Conservation (phyloP, 495 filamentous ascomycete genomes). For the Lasiosphaeris hirsuta region DNA sequence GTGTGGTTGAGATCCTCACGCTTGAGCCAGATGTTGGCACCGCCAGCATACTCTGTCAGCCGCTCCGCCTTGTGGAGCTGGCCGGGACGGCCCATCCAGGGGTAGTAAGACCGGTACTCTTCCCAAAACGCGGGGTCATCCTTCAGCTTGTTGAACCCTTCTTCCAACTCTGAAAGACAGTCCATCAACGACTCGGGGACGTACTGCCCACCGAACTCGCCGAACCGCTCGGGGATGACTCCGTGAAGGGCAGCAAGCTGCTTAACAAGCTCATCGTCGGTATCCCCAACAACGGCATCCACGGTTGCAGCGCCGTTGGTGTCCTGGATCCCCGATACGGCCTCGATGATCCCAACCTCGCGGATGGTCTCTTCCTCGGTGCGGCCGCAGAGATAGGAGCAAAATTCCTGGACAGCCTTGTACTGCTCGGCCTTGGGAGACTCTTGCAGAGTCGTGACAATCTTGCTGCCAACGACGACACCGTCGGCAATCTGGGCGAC, state of each 20-base stretch:
- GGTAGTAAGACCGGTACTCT: constrained; percentile 94
- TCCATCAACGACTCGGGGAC: constrained; percentile 98
- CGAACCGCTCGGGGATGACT: constrained; percentile 79
- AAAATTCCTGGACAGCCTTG: constrained; percentile 80
- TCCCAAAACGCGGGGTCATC: constrained; percentile 94
- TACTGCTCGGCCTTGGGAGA: constrained; percentile 66
- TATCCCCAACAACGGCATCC: constrained; percentile 39
- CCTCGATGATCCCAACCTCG: constrained; percentile 64
- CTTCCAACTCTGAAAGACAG: constrained; percentile 85
- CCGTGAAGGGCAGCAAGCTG: constrained; percentile 46
- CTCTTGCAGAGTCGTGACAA: constrained; percentile 73
- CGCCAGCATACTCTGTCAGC: constrained; percentile 81
- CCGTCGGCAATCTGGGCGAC: constrained; percentile 84
- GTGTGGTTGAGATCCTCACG: constrained; percentile 90
- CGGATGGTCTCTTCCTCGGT: constrained; percentile 46
- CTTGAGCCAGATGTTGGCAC: constrained; percentile 94
- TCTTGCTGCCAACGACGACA: constrained; percentile 96
- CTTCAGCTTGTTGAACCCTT: constrained; percentile 81
- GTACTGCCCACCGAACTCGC: constrained; percentile 98
- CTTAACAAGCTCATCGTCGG: constrained; percentile 42
- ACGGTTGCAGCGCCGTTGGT: constrained; percentile 55
- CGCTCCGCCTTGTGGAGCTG: constrained; percentile 85
- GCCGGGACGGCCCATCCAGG: constrained; percentile 94
- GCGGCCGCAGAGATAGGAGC: constrained; percentile 73
- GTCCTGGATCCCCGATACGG: constrained; percentile 52